phyloP scores from a whole-genome alignment of 108 stramenopile species.

The Skeletonema tropicum region DNA sequence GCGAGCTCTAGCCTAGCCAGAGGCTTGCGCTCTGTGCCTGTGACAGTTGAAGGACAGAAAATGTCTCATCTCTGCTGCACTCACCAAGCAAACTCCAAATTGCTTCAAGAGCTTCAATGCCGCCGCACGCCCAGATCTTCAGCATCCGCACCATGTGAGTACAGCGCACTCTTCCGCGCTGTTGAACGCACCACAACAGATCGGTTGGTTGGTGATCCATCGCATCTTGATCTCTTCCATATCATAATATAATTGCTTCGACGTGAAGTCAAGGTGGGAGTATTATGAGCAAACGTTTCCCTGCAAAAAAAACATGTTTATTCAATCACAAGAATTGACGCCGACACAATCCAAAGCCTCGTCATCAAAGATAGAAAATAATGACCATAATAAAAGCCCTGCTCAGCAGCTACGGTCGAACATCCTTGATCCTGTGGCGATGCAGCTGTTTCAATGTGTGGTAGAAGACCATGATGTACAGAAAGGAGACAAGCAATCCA shows the following conservation, averaged over 20 bases:
- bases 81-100: no score
- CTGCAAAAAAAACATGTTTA: not conserved
- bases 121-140: no score
- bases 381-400: slow-evolving; percentile 1
- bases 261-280: no score
- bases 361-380: not conserved
- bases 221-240: not conserved
- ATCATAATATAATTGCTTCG: not conserved
- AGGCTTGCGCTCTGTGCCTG: no score
- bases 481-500: not conserved
- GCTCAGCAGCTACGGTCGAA: slow-evolving; percentile 17
- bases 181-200: no score
- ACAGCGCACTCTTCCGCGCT: no score
- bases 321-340: not conserved
- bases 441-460: slow-evolving; percentile 15
- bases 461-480: slow-evolving; percentile 3
- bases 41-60: no score
- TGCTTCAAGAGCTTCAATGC: no score
- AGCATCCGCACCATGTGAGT: no score
- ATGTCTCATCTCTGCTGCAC: no score
- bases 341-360: not conserved
- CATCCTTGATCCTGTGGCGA: slow-evolving; percentile 35
- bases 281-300: no score
- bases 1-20: no score
- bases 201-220: not conserved